Percentiles rank a stretch among this genome's conserved stretches.
These are phyloP conservation scores for Orobanche coerulescens DNA, from an alignment of 257 asterid genomes.

Conservation along the genomic window DNA sequence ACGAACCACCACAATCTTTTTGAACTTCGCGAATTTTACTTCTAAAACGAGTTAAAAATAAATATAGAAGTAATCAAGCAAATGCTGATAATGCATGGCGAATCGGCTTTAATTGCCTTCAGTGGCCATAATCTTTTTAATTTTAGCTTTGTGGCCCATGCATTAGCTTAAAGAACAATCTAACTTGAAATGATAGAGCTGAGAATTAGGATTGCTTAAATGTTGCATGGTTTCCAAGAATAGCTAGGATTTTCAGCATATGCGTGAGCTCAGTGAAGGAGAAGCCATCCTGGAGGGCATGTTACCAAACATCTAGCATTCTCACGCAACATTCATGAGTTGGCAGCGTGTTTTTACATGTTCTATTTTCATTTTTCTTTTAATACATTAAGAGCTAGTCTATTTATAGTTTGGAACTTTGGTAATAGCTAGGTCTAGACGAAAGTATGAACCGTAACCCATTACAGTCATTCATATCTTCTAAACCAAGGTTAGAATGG, in stretches of 20 bases:
- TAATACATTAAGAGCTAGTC: not conserved
- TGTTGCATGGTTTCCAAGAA: not conserved
- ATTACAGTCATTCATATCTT: not conserved
- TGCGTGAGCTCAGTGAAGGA: too few relatives aligned
- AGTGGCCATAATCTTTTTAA: not conserved
- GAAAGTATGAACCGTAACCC: not conserved
- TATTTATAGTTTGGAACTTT: not conserved
- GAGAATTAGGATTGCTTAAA: not conserved
- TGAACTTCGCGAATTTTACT: not conserved
- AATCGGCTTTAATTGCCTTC: not conserved
- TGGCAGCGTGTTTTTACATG: not conserved
- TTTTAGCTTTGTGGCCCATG: not conserved
- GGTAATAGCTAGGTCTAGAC: not conserved
- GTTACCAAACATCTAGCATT: too few relatives aligned
- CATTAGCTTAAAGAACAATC: not conserved
- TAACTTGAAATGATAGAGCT: not conserved
- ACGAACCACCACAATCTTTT: not conserved
- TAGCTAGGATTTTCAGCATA: too few relatives aligned
- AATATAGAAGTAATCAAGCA: not conserved
- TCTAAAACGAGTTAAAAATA: not conserved
- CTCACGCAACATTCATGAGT: not conserved
- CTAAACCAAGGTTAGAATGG: not conserved
- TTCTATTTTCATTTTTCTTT: not conserved
- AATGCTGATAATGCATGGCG: not conserved
- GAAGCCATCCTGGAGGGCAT: too few relatives aligned